Evolutionary conservation across 331 rosid genomes (phyloP).

Genomic region (Prunus yedoensis): DNA sequence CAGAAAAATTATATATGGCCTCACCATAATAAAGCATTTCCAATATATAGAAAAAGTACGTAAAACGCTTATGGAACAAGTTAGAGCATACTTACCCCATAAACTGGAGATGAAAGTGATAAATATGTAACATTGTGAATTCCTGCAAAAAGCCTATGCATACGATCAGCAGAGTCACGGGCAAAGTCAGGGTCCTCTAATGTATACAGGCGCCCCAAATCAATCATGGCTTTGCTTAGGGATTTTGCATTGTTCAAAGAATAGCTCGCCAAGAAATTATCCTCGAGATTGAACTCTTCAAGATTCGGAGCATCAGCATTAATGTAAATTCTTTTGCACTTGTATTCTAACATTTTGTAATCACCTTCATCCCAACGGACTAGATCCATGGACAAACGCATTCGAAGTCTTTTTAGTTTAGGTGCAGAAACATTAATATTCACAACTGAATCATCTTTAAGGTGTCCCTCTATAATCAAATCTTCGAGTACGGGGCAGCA

Average conservation of each 20-base stretch:
- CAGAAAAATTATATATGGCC: background rate
- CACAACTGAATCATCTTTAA: background rate
- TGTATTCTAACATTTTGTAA: background rate
- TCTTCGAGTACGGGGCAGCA: background rate
- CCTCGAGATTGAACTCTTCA: background rate
- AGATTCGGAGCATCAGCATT: background rate
- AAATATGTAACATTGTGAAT: background rate
- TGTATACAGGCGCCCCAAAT: background rate
- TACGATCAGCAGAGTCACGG: background rate
- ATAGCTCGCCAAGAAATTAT: background rate
- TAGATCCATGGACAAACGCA: background rate
- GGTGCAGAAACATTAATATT: background rate
- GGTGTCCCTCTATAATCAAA: background rate
- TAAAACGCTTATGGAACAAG: background rate
- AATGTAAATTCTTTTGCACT: background rate
- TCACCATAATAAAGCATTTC: background rate
- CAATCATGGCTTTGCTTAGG: constrained; percentile 3
- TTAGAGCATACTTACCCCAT: background rate
- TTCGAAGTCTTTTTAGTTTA: background rate
- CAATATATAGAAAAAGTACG: background rate
- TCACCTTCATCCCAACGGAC: background rate
- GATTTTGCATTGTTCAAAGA: background rate
- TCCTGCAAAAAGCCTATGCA: background rate
- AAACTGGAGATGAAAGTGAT: background rate
- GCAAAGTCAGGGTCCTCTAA: background rate